Conservation (phyloP, 352 stramenopile genomes). For the Pythium grandisporangium region DNA sequence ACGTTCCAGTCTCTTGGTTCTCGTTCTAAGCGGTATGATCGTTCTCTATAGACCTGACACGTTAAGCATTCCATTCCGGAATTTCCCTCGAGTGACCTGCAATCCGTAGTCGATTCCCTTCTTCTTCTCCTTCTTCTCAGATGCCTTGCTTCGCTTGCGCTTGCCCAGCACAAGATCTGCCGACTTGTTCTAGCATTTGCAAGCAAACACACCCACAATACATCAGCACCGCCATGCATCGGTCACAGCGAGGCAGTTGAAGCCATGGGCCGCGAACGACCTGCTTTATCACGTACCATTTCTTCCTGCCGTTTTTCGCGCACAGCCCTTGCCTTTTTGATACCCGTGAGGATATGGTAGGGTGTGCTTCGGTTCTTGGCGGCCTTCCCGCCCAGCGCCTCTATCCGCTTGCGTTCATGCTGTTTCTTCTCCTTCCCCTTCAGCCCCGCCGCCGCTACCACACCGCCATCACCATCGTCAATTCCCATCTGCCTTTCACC, state of each 20-base stretch:
- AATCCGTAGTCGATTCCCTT: constrained; percentile 70
- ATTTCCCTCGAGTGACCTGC: constrained; percentile 61
- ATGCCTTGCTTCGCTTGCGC: constrained; percentile 30
- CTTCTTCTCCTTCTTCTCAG: constrained; percentile 38
- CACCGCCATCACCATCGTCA: too few relatives aligned
- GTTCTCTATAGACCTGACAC: constrained; percentile 31
- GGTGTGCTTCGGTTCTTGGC: constrained; percentile 45
- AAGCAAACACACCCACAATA: too few relatives aligned
- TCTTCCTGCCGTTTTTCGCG: constrained; percentile 49
- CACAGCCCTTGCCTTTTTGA: constrained; percentile 52
- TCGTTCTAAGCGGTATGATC: too few relatives aligned
- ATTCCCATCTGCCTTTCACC: too few relatives aligned
- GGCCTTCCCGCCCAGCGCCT: constrained; percentile 51
- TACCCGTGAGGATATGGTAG: constrained; percentile 64
- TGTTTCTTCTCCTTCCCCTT: constrained; percentile 79
- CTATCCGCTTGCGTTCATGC: constrained; percentile 63
- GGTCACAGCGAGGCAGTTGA: background rate
- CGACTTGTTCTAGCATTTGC: constrained; percentile 64
- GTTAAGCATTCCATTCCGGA: constrained; percentile 69
- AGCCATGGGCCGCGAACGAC: too few relatives aligned
- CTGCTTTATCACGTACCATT: constrained; percentile 39
- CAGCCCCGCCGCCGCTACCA: constrained; percentile 26
- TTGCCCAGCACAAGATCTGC: constrained; percentile 67
- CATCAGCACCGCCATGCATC: constrained; percentile 2
- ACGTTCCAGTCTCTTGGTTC: too few relatives aligned